Conservation (phyloP, 2,329 filamentous ascomycete species). For the Stemphylium lycopersici region DNA sequence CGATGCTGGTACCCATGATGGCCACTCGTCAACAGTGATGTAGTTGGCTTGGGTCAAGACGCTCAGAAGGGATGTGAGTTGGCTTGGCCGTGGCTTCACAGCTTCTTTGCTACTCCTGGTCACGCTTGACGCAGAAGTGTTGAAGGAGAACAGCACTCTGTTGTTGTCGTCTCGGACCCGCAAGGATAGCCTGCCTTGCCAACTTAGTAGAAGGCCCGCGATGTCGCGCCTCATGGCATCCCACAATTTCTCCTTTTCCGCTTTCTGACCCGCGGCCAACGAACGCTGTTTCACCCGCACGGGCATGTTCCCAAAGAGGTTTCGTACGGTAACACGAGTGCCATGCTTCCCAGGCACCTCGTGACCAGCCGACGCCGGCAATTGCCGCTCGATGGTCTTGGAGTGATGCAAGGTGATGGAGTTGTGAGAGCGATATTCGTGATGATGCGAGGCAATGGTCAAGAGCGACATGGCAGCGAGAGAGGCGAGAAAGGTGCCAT, state of each 20-base stretch:
- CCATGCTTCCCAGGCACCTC: conserved; percentile 66
- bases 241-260: conserved; percentile 69
- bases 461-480: conserved; percentile 77
- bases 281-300: conserved; percentile 84
- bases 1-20: conserved; percentile 72
- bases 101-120: background rate
- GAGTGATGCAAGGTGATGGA: conserved; percentile 74
- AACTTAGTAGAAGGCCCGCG: conserved; percentile 72
- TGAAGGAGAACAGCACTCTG: conserved; percentile 45
- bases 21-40: conserved; percentile 58
- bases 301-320: conserved; percentile 89
- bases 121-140: conserved; percentile 13
- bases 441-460: conserved; percentile 74
- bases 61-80: conserved; percentile 31
- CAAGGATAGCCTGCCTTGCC: conserved; percentile 63
- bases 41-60: conserved; percentile 71
- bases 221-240: conserved; percentile 64
- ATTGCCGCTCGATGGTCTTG: conserved; percentile 66
- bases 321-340: conserved; percentile 75
- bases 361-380: conserved; percentile 66
- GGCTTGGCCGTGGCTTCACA: conserved; percentile 20
- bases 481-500: conserved; percentile 79
- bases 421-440: conserved; percentile 65
- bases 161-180: conserved; percentile 61
- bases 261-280: conserved; percentile 56